These are phyloP conservation scores for Narthecium ossifragum DNA, from an alignment of 106 monocot species.

Conservation along the genomic window DNA sequence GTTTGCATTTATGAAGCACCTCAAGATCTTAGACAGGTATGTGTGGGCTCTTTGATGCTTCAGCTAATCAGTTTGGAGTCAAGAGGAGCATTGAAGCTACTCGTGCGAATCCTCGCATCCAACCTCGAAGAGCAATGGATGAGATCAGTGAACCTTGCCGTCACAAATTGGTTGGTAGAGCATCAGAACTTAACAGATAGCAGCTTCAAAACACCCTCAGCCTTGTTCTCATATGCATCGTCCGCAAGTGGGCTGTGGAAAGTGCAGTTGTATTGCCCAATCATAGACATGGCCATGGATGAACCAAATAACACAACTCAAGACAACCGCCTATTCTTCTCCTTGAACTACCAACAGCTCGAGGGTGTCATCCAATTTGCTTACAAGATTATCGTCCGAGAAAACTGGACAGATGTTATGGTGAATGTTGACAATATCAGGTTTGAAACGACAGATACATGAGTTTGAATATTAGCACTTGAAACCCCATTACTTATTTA, in stretches of 20 bases:
- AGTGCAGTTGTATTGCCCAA: slow-evolving; percentile 69
- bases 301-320: slow-evolving; percentile 20
- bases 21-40: slow-evolving; percentile 40
- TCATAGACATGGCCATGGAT: slow-evolving; percentile 46
- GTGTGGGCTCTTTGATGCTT: slow-evolving; percentile 38
- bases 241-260: slow-evolving; percentile 64
- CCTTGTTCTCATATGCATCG: slow-evolving; percentile 59
- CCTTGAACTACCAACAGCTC: slow-evolving; percentile 65
- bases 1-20: slow-evolving; percentile 86
- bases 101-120: slow-evolving; percentile 41
- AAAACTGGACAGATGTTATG: slow-evolving; percentile 53
- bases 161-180: slow-evolving; percentile 62
- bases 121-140: slow-evolving; percentile 81
- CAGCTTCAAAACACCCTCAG: slow-evolving; percentile 30
- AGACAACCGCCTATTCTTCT: slow-evolving; percentile 70
- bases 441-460: too few species aligned
- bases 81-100: slow-evolving; percentile 35
- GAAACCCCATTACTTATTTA: too few species aligned
- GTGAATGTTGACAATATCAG: slow-evolving; percentile 69
- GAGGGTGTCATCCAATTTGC: slow-evolving; percentile 77
- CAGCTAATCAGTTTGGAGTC: slow-evolving; percentile 28
- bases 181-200: slow-evolving; percentile 20
- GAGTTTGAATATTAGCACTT: too few species aligned
- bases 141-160: slow-evolving; percentile 55
- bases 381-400: slow-evolving; percentile 30